Conservation (phyloP, 2,329 filamentous ascomycete species). For the Pestalotiopsis sp. region DNA sequence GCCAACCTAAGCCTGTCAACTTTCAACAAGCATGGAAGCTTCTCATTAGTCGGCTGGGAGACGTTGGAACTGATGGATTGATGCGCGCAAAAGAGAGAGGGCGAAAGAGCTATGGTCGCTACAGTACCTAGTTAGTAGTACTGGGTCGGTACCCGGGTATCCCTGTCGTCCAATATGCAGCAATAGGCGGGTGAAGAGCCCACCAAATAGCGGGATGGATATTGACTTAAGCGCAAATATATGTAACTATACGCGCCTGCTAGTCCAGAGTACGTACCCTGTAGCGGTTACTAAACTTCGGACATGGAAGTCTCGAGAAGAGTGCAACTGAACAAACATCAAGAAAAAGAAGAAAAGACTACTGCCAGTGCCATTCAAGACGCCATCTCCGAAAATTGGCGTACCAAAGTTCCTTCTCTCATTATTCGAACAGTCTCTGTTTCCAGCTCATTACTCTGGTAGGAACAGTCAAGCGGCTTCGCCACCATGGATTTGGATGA, state of each 20-base stretch:
- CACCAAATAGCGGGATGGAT: background rate
- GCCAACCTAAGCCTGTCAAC: background rate
- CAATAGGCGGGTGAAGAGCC: background rate
- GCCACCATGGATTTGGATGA: slow-evolving; percentile 65
- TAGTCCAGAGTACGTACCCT: background rate
- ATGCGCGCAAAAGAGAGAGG: background rate
- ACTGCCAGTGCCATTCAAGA: background rate
- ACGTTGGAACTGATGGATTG: background rate
- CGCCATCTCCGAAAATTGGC: too few relatives aligned
- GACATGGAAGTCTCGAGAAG: background rate
- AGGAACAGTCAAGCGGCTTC: background rate
- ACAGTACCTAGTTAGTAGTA: background rate
- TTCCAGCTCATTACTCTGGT: background rate
- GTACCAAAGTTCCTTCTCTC: background rate
- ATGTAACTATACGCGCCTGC: background rate
- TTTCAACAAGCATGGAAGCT: background rate
- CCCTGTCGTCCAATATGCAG: background rate
- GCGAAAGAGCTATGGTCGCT: background rate
- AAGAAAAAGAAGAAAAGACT: background rate
- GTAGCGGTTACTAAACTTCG: background rate
- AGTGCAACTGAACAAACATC: background rate
- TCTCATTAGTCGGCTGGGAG: background rate
- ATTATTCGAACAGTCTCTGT: background rate
- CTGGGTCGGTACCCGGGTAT: background rate
- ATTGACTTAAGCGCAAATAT: background rate